These are phyloP conservation scores for Ascochyta pisi DNA, from an alignment of 2,329 filamentous ascomycete genomes.

Conservation along the genomic window DNA sequence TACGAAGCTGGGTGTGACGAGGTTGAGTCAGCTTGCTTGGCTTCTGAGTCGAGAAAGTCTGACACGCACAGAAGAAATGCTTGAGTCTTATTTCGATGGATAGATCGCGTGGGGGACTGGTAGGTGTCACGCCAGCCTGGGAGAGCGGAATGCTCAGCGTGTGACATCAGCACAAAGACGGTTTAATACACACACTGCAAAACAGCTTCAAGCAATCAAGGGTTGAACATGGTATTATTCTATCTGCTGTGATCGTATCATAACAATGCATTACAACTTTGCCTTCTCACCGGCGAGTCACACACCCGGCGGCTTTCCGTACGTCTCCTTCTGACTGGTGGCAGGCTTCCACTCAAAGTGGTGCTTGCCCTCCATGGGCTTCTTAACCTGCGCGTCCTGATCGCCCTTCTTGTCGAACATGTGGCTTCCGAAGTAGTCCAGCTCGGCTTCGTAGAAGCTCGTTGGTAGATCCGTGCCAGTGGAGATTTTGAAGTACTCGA, in stretches of 20 bases:
- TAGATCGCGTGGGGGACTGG: rapidly evolving
- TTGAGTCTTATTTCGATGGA: too few relatives aligned
- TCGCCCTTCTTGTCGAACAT: constrained; percentile 68
- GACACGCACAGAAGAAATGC: too few relatives aligned
- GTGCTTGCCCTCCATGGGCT: constrained; percentile 63
- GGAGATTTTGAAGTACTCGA: constrained; percentile 73
- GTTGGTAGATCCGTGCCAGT: constrained; percentile 68
- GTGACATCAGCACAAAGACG: too few relatives aligned
- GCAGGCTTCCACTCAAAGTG: constrained; percentile 69
- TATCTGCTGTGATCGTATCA: background rate
- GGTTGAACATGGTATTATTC: background rate
- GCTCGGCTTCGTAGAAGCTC: constrained; percentile 72
- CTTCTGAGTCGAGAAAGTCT: too few relatives aligned
- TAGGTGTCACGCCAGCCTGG: too few relatives aligned
- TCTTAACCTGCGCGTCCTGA: constrained; percentile 52
- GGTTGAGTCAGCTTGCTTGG: too few relatives aligned
- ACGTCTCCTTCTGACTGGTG: constrained; percentile 31
- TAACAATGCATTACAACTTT: background rate
- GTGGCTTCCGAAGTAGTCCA: constrained; percentile 75
- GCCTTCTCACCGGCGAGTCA: background rate
- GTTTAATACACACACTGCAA: too few relatives aligned
- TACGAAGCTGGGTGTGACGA: too few relatives aligned
- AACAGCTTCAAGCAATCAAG: too few relatives aligned
- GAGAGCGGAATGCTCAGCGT: too few relatives aligned
- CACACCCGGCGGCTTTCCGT: constrained; percentile 20